These are phyloP conservation scores for Stygiomarasmius scandens DNA, from an alignment of 1,284 basidiomycete species.

Conservation along the genomic window DNA sequence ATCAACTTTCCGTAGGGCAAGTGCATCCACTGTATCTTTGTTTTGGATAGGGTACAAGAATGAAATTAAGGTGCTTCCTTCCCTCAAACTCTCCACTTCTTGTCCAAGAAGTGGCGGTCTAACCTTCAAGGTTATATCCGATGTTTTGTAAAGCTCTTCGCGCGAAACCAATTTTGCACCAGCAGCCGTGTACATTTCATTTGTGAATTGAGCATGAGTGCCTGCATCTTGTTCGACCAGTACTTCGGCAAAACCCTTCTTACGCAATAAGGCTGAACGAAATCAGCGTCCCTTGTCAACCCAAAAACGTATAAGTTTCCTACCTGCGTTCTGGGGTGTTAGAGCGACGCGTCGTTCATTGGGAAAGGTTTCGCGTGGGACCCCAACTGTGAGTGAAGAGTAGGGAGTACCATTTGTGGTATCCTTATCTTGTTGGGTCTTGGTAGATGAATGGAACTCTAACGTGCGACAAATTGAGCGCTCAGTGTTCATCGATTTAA, in stretches of 20 bases:
- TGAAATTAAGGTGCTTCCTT: slow-evolving; percentile 79
- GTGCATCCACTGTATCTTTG: slow-evolving; percentile 67
- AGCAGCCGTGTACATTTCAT: slow-evolving; percentile 77
- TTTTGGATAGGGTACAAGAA: slow-evolving; percentile 85
- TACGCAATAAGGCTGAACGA: slow-evolving; percentile 55
- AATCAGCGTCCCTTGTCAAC: no score
- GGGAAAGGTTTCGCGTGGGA: slow-evolving; percentile 74
- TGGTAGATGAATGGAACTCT: slow-evolving; percentile 18
- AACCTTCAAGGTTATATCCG: slow-evolving; percentile 84
- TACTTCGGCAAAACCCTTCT: slow-evolving; percentile 78
- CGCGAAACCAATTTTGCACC: slow-evolving; percentile 73
- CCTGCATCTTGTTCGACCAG: slow-evolving; percentile 77
- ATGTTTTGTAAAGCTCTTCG: slow-evolving; percentile 60
- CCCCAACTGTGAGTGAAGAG: slow-evolving; percentile 73
- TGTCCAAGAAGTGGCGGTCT: slow-evolving; percentile 66
- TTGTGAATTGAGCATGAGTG: slow-evolving; percentile 71
- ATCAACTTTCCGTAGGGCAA: slow-evolving; percentile 42
- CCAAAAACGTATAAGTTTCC: no score
- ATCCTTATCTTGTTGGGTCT: slow-evolving; percentile 17
- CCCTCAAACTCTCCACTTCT: slow-evolving; percentile 62
- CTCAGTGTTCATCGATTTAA: not conserved
- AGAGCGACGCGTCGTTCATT: slow-evolving; percentile 79
- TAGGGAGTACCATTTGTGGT: slow-evolving; percentile 62
- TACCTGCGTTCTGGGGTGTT: slow-evolving; percentile 70
- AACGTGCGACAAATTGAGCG: not conserved